A percentile compares a stretch with the other conserved stretches of the same genome.
These are phyloP conservation scores for Backusella luteola DNA, from an alignment of 192 early-diverging fungal species.

Conservation along the genomic window DNA sequence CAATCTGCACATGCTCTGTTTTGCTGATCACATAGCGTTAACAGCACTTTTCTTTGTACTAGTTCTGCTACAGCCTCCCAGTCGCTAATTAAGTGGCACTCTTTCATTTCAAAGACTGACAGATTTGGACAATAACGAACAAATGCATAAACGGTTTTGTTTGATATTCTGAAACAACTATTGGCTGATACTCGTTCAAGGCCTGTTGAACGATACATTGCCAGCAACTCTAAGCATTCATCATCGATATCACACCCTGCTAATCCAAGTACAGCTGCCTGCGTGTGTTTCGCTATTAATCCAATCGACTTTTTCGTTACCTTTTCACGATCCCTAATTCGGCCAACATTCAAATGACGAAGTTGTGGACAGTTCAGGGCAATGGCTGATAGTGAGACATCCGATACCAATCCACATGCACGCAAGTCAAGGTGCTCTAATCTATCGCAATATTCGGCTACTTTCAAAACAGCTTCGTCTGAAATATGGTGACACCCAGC, in stretches of 20 bases:
- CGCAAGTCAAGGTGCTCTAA: slow-evolving; percentile 44
- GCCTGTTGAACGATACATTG: slow-evolving; percentile 34
- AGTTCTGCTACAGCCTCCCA: slow-evolving; percentile 45
- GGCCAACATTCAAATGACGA: slow-evolving; percentile 49
- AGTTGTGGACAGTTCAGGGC: slow-evolving; percentile 36
- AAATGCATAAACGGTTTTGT: slow-evolving; percentile 39
- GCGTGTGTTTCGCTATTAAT: slow-evolving; percentile 43
- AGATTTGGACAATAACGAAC: slow-evolving; percentile 44
- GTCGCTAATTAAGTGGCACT: slow-evolving; percentile 46
- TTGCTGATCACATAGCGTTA: slow-evolving; percentile 46
- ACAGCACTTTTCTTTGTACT: slow-evolving; percentile 40
- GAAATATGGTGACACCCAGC: slow-evolving; percentile 49
- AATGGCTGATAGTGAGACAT: slow-evolving; percentile 37
- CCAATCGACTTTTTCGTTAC: slow-evolving; percentile 46
- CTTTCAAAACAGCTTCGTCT: slow-evolving; percentile 32
- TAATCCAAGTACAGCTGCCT: slow-evolving; percentile 44
- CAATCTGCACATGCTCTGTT: slow-evolving; percentile 42
- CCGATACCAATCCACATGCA: slow-evolving; percentile 49
- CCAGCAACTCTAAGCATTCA: slow-evolving; percentile 44
- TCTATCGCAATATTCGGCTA: slow-evolving; percentile 38
- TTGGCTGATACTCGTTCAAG: slow-evolving; percentile 51
- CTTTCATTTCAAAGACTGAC: slow-evolving; percentile 53
- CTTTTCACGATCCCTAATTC: slow-evolving; percentile 39
- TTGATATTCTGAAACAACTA: slow-evolving; percentile 45
- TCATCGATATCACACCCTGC: slow-evolving; percentile 51